phyloP scores from a whole-genome alignment of 257 asterid species.

The Nicotiana paniculata region DNA sequence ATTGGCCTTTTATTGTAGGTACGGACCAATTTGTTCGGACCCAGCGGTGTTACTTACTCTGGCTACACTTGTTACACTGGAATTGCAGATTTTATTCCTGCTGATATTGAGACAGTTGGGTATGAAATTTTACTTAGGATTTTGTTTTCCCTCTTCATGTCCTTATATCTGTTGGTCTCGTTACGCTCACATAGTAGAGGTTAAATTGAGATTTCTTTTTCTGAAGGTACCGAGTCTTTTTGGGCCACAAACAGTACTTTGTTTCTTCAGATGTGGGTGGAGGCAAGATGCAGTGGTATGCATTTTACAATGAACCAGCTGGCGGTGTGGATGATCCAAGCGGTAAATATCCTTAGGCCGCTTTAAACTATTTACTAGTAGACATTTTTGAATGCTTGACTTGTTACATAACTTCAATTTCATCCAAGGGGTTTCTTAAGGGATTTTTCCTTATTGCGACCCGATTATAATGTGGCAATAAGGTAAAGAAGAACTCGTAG shows the following conservation, averaged over 20 bases:
- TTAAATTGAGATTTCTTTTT: conserved; percentile 6
- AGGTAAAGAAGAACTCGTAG: neutral
- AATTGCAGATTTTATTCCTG: conserved; percentile 88
- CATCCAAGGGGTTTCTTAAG: neutral
- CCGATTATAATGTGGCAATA: neutral
- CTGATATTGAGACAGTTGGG: conserved; percentile 96
- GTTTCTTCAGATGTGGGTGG: conserved; percentile 99
- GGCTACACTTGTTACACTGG: conserved; percentile 99
- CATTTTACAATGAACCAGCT: conserved; percentile 72
- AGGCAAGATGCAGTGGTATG: conserved; percentile 99
- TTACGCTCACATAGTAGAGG: neutral
- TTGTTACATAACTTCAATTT: neutral
- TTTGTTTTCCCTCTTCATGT: neutral
- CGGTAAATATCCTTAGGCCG: conserved; percentile 31
- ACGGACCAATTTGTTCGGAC: conserved; percentile 69
- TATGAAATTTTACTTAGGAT: conserved; percentile 22
- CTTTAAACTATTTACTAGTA: neutral
- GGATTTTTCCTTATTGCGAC: neutral
- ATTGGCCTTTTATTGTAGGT: conserved; percentile 35
- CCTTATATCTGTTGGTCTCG: neutral
- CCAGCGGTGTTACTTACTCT: conserved; percentile 55
- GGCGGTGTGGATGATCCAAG: conserved; percentile 64
- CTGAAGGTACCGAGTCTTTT: conserved; percentile 83
- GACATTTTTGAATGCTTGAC: neutral
- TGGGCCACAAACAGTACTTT: conserved; percentile 95